Percentiles rank a stretch among this genome's conserved stretches.
Conservation (phyloP, 257 asterid species). For the Jaltomata sinuosa region DNA sequence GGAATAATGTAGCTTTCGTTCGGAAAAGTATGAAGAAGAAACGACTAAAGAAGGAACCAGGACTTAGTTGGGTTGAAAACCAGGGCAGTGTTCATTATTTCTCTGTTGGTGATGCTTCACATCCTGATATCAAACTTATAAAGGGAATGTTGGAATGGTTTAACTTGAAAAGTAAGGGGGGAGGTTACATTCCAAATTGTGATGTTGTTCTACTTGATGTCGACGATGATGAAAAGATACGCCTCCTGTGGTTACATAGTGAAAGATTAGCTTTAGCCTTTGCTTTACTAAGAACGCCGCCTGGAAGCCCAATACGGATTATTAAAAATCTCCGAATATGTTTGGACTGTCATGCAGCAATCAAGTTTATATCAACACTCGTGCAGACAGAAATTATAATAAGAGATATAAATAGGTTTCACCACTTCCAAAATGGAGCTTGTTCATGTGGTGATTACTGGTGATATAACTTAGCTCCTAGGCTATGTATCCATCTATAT, state of each 20-base stretch:
- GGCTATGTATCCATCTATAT: neutral
- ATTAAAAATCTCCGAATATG: constrained; percentile 76
- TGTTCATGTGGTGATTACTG: constrained; percentile 92
- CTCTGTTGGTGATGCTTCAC: constrained; percentile 74
- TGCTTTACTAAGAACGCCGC: constrained; percentile 58
- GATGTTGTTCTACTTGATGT: constrained; percentile 75
- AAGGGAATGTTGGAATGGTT: constrained; percentile 83
- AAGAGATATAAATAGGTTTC: constrained; percentile 74
- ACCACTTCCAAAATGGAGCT: constrained; percentile 59
- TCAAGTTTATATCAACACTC: constrained; percentile 48
- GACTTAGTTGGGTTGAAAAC: constrained; percentile 88
- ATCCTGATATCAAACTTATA: constrained; percentile 62
- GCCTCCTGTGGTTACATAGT: constrained; percentile 85
- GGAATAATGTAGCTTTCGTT: constrained; percentile 65
- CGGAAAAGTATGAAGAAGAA: constrained; percentile 71
- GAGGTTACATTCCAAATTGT: constrained; percentile 56
- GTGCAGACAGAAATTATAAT: constrained; percentile 49
- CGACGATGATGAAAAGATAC: constrained; percentile 81
- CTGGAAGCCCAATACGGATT: constrained; percentile 68
- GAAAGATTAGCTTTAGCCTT: constrained; percentile 86
- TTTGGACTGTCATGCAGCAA: constrained; percentile 68
- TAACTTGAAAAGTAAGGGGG: constrained; percentile 40
- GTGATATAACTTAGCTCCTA: constrained; percentile 26
- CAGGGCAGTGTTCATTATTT: constrained; percentile 74
- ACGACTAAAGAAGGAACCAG: constrained; percentile 80